A percentile compares a stretch with the other conserved stretches of the same genome.
These are phyloP conservation scores for Bondarzewia mesenterica DNA, from an alignment of 1,284 basidiomycete species.

Conservation along the genomic window DNA sequence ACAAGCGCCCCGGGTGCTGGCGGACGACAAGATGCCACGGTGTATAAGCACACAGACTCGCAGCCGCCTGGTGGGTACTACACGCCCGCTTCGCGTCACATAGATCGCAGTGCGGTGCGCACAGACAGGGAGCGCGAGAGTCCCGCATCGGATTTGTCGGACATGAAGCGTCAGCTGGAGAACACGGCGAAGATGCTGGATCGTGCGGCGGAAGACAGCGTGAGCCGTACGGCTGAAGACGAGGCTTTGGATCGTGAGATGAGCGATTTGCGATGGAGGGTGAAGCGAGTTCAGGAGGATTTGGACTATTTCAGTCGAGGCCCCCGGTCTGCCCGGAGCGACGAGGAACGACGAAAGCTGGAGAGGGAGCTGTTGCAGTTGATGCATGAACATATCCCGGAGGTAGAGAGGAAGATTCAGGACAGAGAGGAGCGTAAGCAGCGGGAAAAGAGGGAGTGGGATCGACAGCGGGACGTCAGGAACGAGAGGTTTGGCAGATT, in stretches of 20 bases:
- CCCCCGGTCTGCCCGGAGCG: constrained; percentile 66
- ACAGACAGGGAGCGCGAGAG: constrained; percentile 66
- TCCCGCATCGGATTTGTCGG: constrained; percentile 64
- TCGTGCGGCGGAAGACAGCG: constrained; percentile 54
- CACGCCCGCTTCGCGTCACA: constrained; percentile 80
- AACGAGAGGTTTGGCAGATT: constrained; percentile 78
- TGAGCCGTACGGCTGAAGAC: constrained; percentile 65
- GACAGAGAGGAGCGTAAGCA: constrained; percentile 72
- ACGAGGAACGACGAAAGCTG: constrained; percentile 80
- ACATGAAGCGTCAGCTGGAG: constrained; percentile 83
- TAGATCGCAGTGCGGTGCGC: constrained; percentile 82
- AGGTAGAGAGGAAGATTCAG: constrained; percentile 82
- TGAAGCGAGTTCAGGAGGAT: constrained; percentile 88
- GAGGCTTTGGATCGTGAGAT: constrained; percentile 88
- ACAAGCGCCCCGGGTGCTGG: constrained; percentile 45
- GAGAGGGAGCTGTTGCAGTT: constrained; percentile 86
- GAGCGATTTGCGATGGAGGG: constrained; percentile 80
- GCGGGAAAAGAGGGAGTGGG: constrained; percentile 73
- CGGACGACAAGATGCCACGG: constrained; percentile 79
- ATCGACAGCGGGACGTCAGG: constrained; percentile 74
- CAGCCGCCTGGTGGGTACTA: constrained; percentile 62
- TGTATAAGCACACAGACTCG: constrained; percentile 82
- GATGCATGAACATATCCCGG: constrained; percentile 89
- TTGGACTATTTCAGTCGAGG: constrained; percentile 85
- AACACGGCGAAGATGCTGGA: constrained; percentile 84